Evolutionary conservation across 116 monocot genomes (phyloP), one percentile per base, ranked within the genome.

Genomic region (Thalassia testudinum): DNA sequence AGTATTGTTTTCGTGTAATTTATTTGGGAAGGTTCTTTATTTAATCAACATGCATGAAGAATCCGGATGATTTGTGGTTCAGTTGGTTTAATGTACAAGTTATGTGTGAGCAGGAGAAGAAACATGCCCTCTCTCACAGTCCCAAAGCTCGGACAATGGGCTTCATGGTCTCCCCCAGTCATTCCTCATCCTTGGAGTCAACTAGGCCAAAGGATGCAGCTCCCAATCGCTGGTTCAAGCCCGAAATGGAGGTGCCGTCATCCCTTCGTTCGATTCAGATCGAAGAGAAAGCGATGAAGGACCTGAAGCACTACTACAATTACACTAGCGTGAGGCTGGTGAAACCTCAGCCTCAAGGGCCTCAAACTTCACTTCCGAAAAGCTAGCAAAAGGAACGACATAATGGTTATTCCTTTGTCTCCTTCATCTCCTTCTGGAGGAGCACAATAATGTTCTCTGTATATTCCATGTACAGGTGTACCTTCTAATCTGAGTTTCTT

Each of bases 141-240:
- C 97, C 90, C 4, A 82, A 82, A 62, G 71, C 72, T 3, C 70
- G 53, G 47, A 80, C 86, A 28, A 73, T 82, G 13, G 90, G 97
- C 8, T 90, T 86, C 59, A 53, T 71, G 5, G 54, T 80, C 26
- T 42, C 95, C 8, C 52, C 67, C 0, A 26, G 54, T 29, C 68
- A 64, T 13, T 59, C 58, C 27, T 52, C 75, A 14, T 67, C 79
- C 11, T 64, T 72, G 14, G 86, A 99, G 37, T 30, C 62, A 27
- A 19, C 29, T 34, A 37, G 52, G 5, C 1, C 62, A 17, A 75
- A 78, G 42, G 77, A 68, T 19, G 50, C 76, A 6, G 26, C 56
- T 25, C 81, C 85, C 5, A 99, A 62, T 67, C 77, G 90, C 54
- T 99, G 97, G 97, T 99, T 79, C 76, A 89, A 82, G 77, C 97